phyloP scores from a whole-genome alignment of 2,329 filamentous ascomycete genomes.

The Ilyonectria sp. region DNA sequence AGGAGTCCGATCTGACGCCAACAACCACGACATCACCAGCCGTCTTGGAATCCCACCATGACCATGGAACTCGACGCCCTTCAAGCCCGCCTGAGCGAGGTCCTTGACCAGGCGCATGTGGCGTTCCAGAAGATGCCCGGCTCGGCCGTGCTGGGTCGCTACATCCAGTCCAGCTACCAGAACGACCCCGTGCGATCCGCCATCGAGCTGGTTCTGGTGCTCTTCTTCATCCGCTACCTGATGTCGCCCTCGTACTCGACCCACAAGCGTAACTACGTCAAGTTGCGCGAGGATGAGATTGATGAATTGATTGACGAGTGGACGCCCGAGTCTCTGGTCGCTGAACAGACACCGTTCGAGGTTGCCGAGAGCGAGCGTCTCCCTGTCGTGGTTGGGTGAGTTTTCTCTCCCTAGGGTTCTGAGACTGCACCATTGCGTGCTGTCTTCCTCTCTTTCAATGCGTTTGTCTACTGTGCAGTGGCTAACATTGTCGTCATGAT shows the following conservation, averaged over 20 bases:
- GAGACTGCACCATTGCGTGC: neutral
- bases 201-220: conserved; percentile 92
- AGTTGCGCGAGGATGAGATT: conserved; percentile 91
- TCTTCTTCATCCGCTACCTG: conserved; percentile 96
- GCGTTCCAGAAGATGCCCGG: conserved; percentile 93
- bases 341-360: conserved; percentile 81
- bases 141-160: conserved; percentile 93
- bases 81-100: conserved; percentile 65
- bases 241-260: conserved; percentile 94
- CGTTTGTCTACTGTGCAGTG: neutral
- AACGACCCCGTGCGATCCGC: conserved; percentile 95
- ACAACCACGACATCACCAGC: conserved; percentile 6
- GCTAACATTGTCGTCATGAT: conserved; percentile 22
- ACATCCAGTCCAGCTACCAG: conserved; percentile 97
- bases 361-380: conserved; percentile 86
- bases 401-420: neutral
- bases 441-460: neutral
- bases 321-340: conserved; percentile 92
- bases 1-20: neutral
- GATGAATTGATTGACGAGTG: conserved; percentile 97
- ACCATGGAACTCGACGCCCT: conserved; percentile 76
- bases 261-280: conserved; percentile 89
- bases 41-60: neutral
- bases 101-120: conserved; percentile 68
- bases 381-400: conserved; percentile 89